phyloP scores from a whole-genome alignment of 1,284 basidiomycete species.

The Cutaneotrichosporon mucoides region DNA sequence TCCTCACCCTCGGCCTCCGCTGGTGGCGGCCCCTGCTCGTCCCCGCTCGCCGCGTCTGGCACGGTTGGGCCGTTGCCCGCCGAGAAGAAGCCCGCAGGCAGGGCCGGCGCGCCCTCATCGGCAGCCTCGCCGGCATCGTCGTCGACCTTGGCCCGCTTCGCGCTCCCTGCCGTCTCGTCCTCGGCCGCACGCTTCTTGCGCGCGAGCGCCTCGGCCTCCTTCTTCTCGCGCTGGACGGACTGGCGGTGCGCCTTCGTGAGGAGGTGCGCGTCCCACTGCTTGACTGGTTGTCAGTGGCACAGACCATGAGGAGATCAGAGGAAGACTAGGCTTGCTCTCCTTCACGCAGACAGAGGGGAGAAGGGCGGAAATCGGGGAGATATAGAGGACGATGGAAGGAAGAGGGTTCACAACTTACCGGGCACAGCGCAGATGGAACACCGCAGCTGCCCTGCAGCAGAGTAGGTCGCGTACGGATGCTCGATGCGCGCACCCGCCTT shows the following conservation, averaged over 20 bases:
- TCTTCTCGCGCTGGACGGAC: conserved; percentile 41
- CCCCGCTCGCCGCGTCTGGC: background rate
- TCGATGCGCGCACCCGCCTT: conserved; percentile 43
- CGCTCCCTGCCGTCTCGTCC: conserved; percentile 19
- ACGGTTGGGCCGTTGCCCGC: conserved; percentile 20
- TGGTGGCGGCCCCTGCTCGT: background rate
- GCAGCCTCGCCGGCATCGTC: conserved; percentile 13
- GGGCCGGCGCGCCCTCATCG: conserved; percentile 10
- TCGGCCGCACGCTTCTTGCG: conserved; percentile 18
- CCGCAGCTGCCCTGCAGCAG: conserved; percentile 36
- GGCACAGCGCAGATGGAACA: conserved; percentile 47
- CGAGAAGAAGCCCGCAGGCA: conserved; percentile 43
- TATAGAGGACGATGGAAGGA: too few species aligned
- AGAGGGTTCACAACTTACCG: conserved; percentile 28
- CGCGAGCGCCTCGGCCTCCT: conserved; percentile 24
- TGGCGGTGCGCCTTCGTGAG: conserved; percentile 48
- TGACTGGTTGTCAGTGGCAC: conserved; percentile 27
- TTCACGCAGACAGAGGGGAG: too few species aligned
- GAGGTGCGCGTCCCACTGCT: conserved; percentile 49
- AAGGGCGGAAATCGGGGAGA: too few species aligned
- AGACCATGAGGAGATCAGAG: too few species aligned
- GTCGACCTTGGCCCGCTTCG: conserved; percentile 24
- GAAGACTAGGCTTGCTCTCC: too few species aligned
- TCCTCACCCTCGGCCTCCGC: background rate
- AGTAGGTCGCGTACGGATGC: conserved; percentile 45